Base-by-base conservation (phyloP, 768 basidiomycete genomes). In the Termitomyces sp. region DNA sequence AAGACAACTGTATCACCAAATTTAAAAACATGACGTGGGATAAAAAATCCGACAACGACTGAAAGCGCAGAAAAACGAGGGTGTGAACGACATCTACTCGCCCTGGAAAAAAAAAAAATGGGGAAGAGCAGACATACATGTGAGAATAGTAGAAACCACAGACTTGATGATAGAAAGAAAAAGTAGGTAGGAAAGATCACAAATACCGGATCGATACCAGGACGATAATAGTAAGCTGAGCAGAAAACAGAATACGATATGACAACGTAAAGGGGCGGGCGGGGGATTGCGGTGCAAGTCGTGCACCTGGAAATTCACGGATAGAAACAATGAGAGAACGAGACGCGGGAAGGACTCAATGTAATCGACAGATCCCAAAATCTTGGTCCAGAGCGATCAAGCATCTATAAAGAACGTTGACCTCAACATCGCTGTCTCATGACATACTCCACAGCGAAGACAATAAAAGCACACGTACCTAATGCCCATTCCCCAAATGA, bases 401-500 rank as follows among this genome's bases (percentile, higher is more conserved):
- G 9, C 28, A 30, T 30, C 50, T 51, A 30, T 11, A 7, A 30
- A 48, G 10, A 12, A 38, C 30, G 21, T 1, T n/a, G 19, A 38
- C 37, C 19, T 46, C 53, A 47, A 45, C 45, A 38, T 11, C 21
- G 10, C n/a, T 6, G 26, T 35, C 19, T 40, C 46, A 35, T 26
- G 8, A 26, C 40, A 17, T 26, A 33, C 17, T 14, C 11, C 23
- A 33, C 11, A 42, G 49, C 37, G 45, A 38, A 37, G 35, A 14
- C 11, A 37, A 17, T 38, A 4, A 33, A 33, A 50, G 17, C 19
- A 30, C 48, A 47, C 49, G 54, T 23, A 43, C 53, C 50, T 55
- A 61, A 49, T 47, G 51, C n/a, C 58, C 55, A 35, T 55, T 54
- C 48, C 64, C 67, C 56, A 69, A 44, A 75, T 84, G 79, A 37